Base-by-base conservation (phyloP, 2,329 filamentous ascomycete species). In the Calonectria hawksworthii region DNA sequence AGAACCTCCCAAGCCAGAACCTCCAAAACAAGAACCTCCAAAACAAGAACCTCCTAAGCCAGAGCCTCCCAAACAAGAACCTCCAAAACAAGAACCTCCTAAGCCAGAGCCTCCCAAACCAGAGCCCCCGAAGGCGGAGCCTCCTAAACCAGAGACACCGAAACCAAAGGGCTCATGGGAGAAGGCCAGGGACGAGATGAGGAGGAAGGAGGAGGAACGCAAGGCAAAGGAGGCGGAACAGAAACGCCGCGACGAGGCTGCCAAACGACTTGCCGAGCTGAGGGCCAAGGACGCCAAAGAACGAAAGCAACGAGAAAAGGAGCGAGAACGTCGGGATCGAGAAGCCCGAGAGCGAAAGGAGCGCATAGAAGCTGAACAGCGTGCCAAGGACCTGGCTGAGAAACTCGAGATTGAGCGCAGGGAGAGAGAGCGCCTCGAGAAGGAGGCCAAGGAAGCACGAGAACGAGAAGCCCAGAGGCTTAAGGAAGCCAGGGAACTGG, bases 181-280 rank as follows among this genome's bases (percentile, higher is more conserved):
- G 78, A 93, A 91, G 82, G 93, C 92, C 4, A 88, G 93, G 69
- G 93, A 94, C 80, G 93, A 94, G 77, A 93, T 90, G 26, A 87
- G 90, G 54, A 90, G 87, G 73, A 89, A 89, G 70, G 92, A 93
- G 77, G 92, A 93, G 77, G 92, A 94, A 76, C 91, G 92, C 14
- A 93, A 89, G 80, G 86, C 86, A 3, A 89, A 88, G 75, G 91
- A 92, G 76, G 91, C 90, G 4, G 92, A 94, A 76, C 89, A 90
- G 76, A 91, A 91, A 77, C 87, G 89, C 75, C 89, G 88, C 51
- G 90, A 92, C 41, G 90, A 92, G n/a, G 85, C 89, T 4, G 86
- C 89, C 44, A 88, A 86, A 72, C 85, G 88, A 69, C 82, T 92
- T 2, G 89, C 86, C 38, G 90, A 92, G 77, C 83, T 90, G 14